These are phyloP conservation scores for Fagopyrum esculentum DNA, from an alignment of 148 eudicot genomes.

Conservation along the genomic window DNA sequence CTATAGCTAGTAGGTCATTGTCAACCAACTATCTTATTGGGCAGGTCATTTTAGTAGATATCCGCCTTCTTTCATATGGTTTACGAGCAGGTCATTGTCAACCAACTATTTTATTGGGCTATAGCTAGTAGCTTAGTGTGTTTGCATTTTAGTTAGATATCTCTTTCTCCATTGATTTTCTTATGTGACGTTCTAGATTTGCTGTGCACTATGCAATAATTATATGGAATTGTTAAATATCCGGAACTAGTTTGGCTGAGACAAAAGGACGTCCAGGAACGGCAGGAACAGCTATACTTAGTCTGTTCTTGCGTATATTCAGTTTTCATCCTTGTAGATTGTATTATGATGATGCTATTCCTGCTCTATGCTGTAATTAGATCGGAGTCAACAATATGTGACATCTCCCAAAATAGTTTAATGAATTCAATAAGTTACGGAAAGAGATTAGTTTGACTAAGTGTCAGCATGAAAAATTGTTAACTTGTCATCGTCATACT, in stretches of 20 bases:
- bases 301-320: neutral
- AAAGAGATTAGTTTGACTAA: neutral
- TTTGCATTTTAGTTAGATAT: neutral
- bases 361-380: neutral
- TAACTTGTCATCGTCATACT: neutral
- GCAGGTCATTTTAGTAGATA: conserved; percentile 15
- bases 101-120: neutral
- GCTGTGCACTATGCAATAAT: neutral
- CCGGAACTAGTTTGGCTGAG: neutral
- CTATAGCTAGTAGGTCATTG: too few relatives aligned
- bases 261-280: neutral
- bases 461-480: neutral
- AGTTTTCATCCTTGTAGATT: neutral
- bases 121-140: neutral
- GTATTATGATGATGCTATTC: neutral
- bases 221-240: neutral
- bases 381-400: neutral
- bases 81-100: conserved; percentile 68
- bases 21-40: neutral
- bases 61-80: conserved; percentile 97
- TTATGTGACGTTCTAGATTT: conserved; percentile 1
- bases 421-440: neutral
- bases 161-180: neutral
- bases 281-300: neutral
- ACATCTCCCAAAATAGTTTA: neutral